Percentiles rank a stretch among this genome's conserved stretches.
These are phyloP conservation scores for Penicillium daleae DNA, from an alignment of 495 filamentous ascomycete genomes.

Conservation along the genomic window DNA sequence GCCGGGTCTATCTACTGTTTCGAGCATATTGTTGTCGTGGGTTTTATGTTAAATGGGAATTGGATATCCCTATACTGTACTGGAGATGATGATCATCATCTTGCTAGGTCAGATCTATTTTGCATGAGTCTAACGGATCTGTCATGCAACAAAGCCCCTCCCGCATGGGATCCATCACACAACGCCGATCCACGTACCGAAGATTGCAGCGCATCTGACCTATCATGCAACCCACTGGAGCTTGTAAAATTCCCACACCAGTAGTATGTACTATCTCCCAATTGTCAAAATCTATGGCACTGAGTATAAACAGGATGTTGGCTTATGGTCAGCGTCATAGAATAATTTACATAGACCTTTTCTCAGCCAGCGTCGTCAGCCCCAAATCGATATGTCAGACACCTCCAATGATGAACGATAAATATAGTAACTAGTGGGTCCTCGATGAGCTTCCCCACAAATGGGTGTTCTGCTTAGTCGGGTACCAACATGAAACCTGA, in stretches of 20 bases:
- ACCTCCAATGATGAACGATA: not conserved
- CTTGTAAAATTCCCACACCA: no score
- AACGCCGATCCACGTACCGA: not conserved
- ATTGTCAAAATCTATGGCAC: no score
- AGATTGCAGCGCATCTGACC: not conserved
- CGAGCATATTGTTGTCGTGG: no score
- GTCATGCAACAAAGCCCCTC: not conserved
- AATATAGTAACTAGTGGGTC: not conserved
- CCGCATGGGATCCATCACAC: not conserved
- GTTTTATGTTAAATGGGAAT: no score
- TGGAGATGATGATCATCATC: not conserved
- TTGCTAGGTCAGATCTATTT: not conserved
- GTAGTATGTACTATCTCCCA: no score
- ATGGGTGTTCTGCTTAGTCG: not conserved
- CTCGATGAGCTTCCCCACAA: not conserved
- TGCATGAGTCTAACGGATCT: not conserved
- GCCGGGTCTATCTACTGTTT: no score
- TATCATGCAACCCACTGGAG: not conserved
- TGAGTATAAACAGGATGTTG: no score
- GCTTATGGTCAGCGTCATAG: no score
- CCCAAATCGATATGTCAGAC: not conserved
- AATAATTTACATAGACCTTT: no score
- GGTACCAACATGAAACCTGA: not conserved
- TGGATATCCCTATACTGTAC: no score
- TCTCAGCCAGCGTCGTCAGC: not conserved